phyloP scores from a whole-genome alignment of 495 filamentous ascomycete genomes.

The Cercophora scortea region DNA sequence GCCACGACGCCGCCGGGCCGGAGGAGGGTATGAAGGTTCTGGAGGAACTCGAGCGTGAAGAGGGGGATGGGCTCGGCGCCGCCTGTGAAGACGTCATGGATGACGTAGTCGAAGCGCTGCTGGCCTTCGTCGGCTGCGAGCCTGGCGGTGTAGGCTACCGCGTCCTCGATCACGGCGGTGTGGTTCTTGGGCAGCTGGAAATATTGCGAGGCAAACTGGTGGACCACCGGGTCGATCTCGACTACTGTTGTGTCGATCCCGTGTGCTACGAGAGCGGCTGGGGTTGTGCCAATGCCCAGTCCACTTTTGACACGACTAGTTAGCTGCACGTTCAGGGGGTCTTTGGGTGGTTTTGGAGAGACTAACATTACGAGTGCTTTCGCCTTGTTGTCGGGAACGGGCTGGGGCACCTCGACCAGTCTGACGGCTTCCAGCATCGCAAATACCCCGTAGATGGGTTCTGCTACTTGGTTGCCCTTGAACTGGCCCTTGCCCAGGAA shows the following conservation, averaged over 20 bases:
- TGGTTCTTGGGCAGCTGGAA: conserved; percentile 76
- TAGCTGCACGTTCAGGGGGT: not conserved
- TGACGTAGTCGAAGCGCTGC: conserved; percentile 74
- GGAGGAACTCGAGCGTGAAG: conserved; percentile 79
- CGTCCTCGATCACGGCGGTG: conserved; percentile 73
- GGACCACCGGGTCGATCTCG: conserved; percentile 86
- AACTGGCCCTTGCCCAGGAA: conserved; percentile 25
- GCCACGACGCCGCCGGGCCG: conserved; percentile 77
- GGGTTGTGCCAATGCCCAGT: conserved; percentile 85
- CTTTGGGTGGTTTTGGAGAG: not conserved
- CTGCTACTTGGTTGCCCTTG: conserved; percentile 48
- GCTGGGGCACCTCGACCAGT: conserved; percentile 54
- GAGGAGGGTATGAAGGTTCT: conserved; percentile 58
- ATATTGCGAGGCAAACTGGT: conserved; percentile 72
- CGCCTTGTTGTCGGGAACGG: conserved; percentile 52
- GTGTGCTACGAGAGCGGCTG: conserved; percentile 75
- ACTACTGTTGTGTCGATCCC: conserved; percentile 88
- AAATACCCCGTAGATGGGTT: conserved; percentile 91
- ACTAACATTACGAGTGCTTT: conserved; percentile 78
- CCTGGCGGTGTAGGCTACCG: conserved; percentile 62
- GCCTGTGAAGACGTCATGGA: conserved; percentile 98
- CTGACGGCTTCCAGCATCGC: conserved; percentile 87
- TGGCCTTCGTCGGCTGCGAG: conserved; percentile 24
- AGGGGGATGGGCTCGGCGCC: conserved; percentile 83
- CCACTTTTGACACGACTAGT: conserved; percentile 52